Percentiles rank a stretch among this genome's conserved stretches.
Conservation (phyloP, 805 yeast species). For the Kazachstania kunashirensis region DNA sequence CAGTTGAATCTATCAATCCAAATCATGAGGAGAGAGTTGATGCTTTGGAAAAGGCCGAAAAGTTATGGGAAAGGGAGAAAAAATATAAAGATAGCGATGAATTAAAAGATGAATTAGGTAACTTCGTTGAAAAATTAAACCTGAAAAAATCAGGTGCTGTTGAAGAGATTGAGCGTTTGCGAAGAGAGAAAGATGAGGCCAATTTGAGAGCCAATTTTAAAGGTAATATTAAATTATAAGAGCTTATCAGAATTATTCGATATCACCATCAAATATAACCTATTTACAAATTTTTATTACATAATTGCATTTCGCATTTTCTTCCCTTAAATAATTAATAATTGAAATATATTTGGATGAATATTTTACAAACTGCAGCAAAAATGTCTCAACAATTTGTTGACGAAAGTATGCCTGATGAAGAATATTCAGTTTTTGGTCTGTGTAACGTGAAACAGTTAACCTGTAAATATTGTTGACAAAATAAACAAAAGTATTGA, state of each 20-base stretch:
- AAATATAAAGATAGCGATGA: conserved; percentile 47
- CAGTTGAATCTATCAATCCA: conserved; percentile 71
- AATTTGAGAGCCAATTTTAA: conserved; percentile 48
- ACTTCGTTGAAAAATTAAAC: conserved; percentile 69
- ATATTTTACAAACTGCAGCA: not conserved
- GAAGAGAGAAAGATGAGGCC: conserved; percentile 60
- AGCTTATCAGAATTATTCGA: too few species aligned
- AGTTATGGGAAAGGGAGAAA: conserved; percentile 61
- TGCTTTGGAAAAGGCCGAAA: conserved; percentile 84
- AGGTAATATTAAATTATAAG: not conserved
- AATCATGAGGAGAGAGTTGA: conserved; percentile 77
- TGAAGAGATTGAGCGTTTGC: conserved; percentile 67
- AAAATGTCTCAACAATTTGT: not conserved
- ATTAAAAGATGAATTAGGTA: conserved; percentile 78
- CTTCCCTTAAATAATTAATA: not conserved
- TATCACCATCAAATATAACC: too few species aligned
- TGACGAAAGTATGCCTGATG: not conserved
- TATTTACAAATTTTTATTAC: not conserved
- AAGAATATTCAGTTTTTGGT: too few species aligned
- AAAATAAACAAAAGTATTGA: conserved; percentile 1
- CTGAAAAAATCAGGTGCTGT: conserved; percentile 82
- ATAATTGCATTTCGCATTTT: not conserved
- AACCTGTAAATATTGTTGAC: not conserved
- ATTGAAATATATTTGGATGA: not conserved
- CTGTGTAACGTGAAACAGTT: not conserved